Conservation (phyloP, 768 basidiomycete species). For the Pilatotrama ljubarskyi region DNA sequence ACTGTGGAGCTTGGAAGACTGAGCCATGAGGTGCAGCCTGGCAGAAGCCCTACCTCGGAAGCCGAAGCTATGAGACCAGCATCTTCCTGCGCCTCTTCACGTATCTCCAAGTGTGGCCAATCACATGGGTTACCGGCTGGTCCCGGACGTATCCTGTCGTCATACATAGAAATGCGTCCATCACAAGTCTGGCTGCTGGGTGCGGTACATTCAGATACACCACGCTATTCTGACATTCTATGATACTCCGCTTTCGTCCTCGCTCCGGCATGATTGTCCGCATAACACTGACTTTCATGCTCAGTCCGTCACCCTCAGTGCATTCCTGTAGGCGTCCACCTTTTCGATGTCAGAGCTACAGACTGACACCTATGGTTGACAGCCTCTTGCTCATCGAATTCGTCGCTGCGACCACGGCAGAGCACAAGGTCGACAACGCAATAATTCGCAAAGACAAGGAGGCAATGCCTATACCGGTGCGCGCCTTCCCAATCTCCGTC, state of each 20-base stretch:
- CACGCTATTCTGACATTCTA: no score
- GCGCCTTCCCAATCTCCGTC: conserved; percentile 31
- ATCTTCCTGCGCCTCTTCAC: no score
- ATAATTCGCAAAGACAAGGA: conserved; percentile 80
- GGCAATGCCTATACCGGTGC: conserved; percentile 65
- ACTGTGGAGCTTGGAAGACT: no score
- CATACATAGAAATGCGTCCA: no score
- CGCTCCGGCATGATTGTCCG: no score
- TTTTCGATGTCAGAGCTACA: background rate
- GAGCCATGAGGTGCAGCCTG: no score
- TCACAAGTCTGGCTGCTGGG: no score
- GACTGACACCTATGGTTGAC: background rate
- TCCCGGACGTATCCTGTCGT: conserved; percentile 13
- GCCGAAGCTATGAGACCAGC: no score
- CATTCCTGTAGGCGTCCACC: conserved; percentile 66
- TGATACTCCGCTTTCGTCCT: no score
- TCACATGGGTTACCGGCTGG: background rate
- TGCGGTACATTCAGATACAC: no score
- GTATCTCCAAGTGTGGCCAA: no score
- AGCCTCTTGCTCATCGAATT: conserved; percentile 84
- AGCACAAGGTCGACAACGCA: conserved; percentile 62
- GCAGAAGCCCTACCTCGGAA: no score
- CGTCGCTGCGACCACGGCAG: conserved; percentile 69
- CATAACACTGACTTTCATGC: conserved; percentile 5
- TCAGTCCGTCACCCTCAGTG: conserved; percentile 79